These are phyloP conservation scores for Russula compacta DNA, from an alignment of 768 basidiomycete species.

Conservation along the genomic window DNA sequence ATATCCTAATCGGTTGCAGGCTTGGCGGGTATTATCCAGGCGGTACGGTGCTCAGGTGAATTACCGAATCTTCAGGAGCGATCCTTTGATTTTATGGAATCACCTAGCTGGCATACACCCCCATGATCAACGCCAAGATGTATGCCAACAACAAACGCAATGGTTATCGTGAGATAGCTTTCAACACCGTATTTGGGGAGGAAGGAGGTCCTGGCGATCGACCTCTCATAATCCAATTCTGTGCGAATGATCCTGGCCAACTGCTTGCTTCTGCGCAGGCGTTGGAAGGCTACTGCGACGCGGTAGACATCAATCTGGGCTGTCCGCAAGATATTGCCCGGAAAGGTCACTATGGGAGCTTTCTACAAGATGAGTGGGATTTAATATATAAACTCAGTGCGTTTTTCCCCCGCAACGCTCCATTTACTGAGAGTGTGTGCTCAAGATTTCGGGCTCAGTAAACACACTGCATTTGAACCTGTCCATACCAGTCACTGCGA, in stretches of 20 bases:
- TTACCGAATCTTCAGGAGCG: constrained; percentile 5
- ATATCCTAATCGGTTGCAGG: constrained; percentile 36
- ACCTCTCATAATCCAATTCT: constrained; percentile 89
- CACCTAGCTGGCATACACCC: constrained; percentile 77
- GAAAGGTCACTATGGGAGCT: constrained; percentile 79
- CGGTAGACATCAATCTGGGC: constrained; percentile 88
- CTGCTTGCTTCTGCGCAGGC: constrained; percentile 70
- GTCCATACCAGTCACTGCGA: constrained; percentile 88
- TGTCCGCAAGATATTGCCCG: constrained; percentile 95
- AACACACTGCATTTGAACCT: constrained; percentile 79
- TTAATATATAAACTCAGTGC: constrained; percentile 70
- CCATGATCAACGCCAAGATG: constrained; percentile 97
- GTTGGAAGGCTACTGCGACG: constrained; percentile 78
- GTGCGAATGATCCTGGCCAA: constrained; percentile 77
- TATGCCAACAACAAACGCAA: constrained; percentile 47
- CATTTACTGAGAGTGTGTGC: not conserved
- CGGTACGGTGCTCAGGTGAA: constrained; percentile 73
- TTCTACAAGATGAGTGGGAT: constrained; percentile 93
- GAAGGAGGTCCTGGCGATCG: constrained; percentile 77
- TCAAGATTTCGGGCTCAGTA: constrained; percentile 39
- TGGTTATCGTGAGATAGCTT: constrained; percentile 51
- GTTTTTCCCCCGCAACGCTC: constrained; percentile 21
- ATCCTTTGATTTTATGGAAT: constrained; percentile 16
- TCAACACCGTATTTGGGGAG: constrained; percentile 62
- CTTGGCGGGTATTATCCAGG: constrained; percentile 80